phyloP scores from a whole-genome alignment of 306 rosid genomes.

The Prunus mongolica region DNA sequence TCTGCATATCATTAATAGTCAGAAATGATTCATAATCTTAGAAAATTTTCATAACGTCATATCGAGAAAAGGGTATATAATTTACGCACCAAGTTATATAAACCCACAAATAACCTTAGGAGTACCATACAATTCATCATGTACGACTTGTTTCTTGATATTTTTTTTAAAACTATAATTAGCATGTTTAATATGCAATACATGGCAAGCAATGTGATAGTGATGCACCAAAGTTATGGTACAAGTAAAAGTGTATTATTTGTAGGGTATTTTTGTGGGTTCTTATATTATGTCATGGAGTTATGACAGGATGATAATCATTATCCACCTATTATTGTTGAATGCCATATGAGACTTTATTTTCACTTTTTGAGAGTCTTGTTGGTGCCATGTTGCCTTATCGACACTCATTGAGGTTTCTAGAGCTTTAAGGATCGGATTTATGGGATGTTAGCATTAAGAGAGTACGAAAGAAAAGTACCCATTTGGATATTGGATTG shows the following conservation, averaged over 20 bases:
- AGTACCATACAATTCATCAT: too few species aligned
- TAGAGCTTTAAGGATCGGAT: constrained; percentile 21
- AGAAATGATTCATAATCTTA: too few species aligned
- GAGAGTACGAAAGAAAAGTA: neutral
- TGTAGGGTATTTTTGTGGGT: neutral
- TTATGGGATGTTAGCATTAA: neutral
- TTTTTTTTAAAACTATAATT: too few species aligned
- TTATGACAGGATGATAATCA: neutral
- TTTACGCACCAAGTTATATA: neutral
- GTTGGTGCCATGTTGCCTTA: constrained; percentile 1
- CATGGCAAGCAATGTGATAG: neutral
- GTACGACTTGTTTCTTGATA: neutral
- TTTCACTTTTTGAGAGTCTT: constrained; percentile 2
- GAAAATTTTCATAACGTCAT: too few species aligned
- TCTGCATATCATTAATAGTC: too few species aligned
- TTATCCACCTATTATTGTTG: neutral
- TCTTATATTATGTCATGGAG: neutral
- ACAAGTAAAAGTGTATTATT: neutral
- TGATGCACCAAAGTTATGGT: neutral
- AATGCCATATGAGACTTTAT: neutral
- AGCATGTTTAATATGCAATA: neutral
- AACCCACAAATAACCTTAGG: too few species aligned
- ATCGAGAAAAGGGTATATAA: too few species aligned
- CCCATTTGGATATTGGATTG: neutral
- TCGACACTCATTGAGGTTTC: constrained; percentile 8